Percentiles rank a stretch among this genome's conserved stretches.
phyloP scores from a whole-genome alignment of 2,329 filamentous ascomycete genomes.

The Trichoderma sp. region DNA sequence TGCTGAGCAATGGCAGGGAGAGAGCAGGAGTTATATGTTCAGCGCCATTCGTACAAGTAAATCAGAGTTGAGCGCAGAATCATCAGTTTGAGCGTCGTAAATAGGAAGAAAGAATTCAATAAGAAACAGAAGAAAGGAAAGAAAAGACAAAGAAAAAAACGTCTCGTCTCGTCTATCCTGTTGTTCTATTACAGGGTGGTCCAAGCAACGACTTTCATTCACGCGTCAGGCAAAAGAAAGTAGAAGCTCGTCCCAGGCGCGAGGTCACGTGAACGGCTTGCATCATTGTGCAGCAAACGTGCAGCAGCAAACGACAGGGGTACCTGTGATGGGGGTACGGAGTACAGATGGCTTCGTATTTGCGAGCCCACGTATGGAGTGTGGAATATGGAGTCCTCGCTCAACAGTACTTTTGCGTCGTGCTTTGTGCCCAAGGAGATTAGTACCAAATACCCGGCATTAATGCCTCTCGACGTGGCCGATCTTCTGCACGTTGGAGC shows the following conservation, averaged over 20 bases:
- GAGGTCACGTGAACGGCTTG: conserved; percentile 6
- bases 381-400: not conserved
- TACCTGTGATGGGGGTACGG: not conserved
- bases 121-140: not conserved
- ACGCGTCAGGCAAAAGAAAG: not conserved
- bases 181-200: not conserved
- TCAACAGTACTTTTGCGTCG: not conserved
- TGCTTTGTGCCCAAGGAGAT: not conserved
- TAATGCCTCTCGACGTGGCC: not conserved
- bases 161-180: not conserved
- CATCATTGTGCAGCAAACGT: not conserved
- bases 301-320: not conserved
- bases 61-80: not conserved
- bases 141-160: not conserved
- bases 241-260: not conserved
- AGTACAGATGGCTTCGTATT: not conserved
- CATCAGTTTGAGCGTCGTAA: not conserved
- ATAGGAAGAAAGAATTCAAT: not conserved
- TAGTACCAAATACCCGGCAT: not conserved
- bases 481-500: not conserved
- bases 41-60: not conserved
- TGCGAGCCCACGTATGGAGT: not conserved
- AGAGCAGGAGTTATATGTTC: not conserved
- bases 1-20: not conserved
- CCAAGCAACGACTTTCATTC: not conserved